Base-by-base conservation (phyloP, 2,329 filamentous ascomycete species). In the Pseudocercospora crystallina region DNA sequence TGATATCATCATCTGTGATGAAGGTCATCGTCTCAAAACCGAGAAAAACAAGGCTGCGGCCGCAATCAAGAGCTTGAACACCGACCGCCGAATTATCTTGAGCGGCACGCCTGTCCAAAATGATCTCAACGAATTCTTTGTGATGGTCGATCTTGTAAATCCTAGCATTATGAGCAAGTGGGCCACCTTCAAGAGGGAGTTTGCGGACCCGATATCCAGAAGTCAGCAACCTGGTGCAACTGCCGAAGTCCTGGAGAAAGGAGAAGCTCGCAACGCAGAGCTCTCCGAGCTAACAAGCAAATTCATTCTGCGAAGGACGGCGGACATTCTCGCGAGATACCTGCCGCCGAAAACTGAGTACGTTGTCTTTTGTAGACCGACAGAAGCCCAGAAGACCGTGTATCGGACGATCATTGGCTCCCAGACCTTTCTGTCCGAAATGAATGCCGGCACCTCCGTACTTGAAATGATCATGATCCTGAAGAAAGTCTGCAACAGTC, bases 401-500 rank as follows among this genome's bases (percentile, higher is more conserved):
- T 82, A 88, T 63, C 80, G 80, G 47, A 75, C 76, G 50, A 81
- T 89, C 32, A 73, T 88, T n/a, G 74, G 77, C 8, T 87, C 84
- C 2, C 80, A 82, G 0, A 73, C 82, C 5, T 87, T 87, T 59
- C 77, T 80, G 43, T 76, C 74, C 30, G 81, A 82, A 8, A 71
- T 87, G 43, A 82, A 83, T 11, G 84, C 77, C 55, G 74, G 79
- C 1, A 82, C 87, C 43, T 77, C 78, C 40, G 80, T 83, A 2
- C 73, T 89, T 2, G 82, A 86, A 60, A 78, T 89, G 11, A 88
- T 89, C 62, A 88, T 82, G 12, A 76, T 88, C 13, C 71, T 89
- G 13, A 89, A 89, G 70, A 89, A 89, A 65, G 76, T 87, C 13
- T 89, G 86, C 73, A 89, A 89, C 65, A 85, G 83, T 56, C 85